These are phyloP conservation scores for Musa acuminata DNA, from an alignment of 176 grass and related monocot species.

Conservation along the genomic window DNA sequence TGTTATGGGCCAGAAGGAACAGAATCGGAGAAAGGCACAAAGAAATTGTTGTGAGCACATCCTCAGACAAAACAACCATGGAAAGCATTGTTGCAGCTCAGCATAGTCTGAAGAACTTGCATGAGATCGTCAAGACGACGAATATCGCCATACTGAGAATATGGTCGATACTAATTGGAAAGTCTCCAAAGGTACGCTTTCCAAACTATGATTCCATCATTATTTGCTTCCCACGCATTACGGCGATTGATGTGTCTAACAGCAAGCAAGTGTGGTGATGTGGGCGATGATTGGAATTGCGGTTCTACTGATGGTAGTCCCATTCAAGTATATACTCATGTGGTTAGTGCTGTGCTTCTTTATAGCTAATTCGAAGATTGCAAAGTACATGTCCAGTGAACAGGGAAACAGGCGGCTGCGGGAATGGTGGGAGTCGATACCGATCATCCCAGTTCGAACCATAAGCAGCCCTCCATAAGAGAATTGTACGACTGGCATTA, in stretches of 20 bases:
- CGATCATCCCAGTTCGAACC: constrained; percentile 42
- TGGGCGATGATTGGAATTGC: constrained; percentile 40
- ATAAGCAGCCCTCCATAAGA: constrained; percentile 17
- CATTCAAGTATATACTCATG: constrained; percentile 59
- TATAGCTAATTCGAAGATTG: constrained; percentile 21
- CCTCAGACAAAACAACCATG: constrained; percentile 68
- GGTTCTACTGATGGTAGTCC: constrained; percentile 39
- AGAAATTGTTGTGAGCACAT: constrained; percentile 52
- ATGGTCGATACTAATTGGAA: constrained; percentile 54
- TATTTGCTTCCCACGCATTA: background rate
- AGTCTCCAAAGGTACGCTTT: constrained; percentile 51
- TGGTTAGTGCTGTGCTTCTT: constrained; percentile 24
- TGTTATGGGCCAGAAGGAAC: constrained; percentile 47
- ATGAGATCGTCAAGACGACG: constrained; percentile 42
- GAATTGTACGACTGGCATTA: background rate
- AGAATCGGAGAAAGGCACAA: constrained; percentile 31
- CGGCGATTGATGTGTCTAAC: background rate
- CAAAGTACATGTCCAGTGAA: constrained; percentile 30
- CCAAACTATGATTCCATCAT: background rate
- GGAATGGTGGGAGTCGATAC: constrained; percentile 97
- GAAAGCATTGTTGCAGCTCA: constrained; percentile 74
- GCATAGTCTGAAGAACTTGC: constrained; percentile 42
- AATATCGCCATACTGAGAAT: constrained; percentile 60
- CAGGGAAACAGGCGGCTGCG: constrained; percentile 48
- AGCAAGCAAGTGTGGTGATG: constrained; percentile 67